Percentiles rank a stretch among this genome's conserved stretches.
Evolutionary conservation across 2,329 filamentous ascomycete species (phyloP).

Genomic region (Aphanocladium album): DNA sequence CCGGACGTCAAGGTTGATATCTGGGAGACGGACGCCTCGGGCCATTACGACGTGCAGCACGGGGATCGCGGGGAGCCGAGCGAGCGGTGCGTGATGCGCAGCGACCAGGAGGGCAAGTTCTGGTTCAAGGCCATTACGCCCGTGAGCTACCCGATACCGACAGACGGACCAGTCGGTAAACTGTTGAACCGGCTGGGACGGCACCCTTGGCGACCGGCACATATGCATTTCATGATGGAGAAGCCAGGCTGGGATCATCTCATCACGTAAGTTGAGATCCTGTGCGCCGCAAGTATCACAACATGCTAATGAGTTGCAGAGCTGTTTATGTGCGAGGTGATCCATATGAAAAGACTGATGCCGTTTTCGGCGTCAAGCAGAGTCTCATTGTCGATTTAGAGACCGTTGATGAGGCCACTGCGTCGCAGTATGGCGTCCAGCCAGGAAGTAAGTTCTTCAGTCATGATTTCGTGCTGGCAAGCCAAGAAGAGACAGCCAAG

Average conservation of each 20-base stretch:
- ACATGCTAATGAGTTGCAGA: slow-evolving; percentile 33
- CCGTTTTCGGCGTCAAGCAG: slow-evolving; percentile 83
- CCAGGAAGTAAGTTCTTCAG: slow-evolving; percentile 59
- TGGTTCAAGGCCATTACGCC: slow-evolving; percentile 84
- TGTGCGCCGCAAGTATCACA: not conserved
- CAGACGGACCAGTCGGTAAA: slow-evolving; percentile 78
- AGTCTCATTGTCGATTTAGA: slow-evolving; percentile 64
- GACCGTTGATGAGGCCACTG: slow-evolving; percentile 47
- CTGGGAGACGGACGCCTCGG: slow-evolving; percentile 73
- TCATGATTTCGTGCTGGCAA: slow-evolving; percentile 75
- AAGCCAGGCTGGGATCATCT: slow-evolving; percentile 73
- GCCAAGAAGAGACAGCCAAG: slow-evolving; percentile 60
- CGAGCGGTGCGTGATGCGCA: slow-evolving; percentile 25
- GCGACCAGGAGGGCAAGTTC: slow-evolving; percentile 43
- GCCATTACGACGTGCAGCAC: slow-evolving; percentile 73
- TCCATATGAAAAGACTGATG: slow-evolving; percentile 77
- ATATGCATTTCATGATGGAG: slow-evolving; percentile 87
- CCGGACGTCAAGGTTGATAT: slow-evolving; percentile 63
- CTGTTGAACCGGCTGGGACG: slow-evolving; percentile 60
- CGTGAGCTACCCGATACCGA: slow-evolving; percentile 78
- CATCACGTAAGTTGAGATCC: slow-evolving; percentile 63
- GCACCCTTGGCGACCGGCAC: slow-evolving; percentile 72
- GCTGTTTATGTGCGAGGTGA: slow-evolving; percentile 74
- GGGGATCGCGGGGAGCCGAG: slow-evolving; percentile 42
- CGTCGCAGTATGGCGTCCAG: slow-evolving; percentile 57